A percentile compares a stretch with the other conserved stretches of the same genome.
phyloP scores from a whole-genome alignment of 495 filamentous ascomycete species.

The Trichoderma virens region DNA sequence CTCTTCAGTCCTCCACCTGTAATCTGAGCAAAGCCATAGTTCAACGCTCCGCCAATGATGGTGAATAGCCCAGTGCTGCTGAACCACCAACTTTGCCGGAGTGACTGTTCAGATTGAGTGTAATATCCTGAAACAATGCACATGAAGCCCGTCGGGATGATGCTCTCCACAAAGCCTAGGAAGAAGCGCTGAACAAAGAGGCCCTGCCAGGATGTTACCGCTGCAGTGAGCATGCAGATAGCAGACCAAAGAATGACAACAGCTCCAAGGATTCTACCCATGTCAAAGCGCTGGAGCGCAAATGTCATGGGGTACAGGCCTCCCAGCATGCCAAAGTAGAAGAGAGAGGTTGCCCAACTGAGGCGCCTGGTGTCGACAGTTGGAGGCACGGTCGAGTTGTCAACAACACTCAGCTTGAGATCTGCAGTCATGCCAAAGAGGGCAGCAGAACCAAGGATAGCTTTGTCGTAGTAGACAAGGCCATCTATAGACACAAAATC shows the following conservation, averaged over 20 bases:
- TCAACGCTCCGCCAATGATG: conserved; percentile 57
- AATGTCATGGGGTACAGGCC: conserved; percentile 68
- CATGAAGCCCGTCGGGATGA: conserved; percentile 65
- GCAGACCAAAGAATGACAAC: conserved; percentile 61
- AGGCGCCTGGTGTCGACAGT: conserved; percentile 54
- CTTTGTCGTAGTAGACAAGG: conserved; percentile 75
- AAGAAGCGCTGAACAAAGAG: conserved; percentile 66
- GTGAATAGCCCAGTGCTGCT: conserved; percentile 58
- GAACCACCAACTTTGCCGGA: conserved; percentile 66
- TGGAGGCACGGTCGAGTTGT: conserved; percentile 42
- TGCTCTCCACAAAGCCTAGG: conserved; percentile 59
- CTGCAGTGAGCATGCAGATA: conserved; percentile 61
- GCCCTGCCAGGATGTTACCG: conserved; percentile 54
- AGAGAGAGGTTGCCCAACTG: conserved; percentile 68
- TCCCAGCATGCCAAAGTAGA: conserved; percentile 72
- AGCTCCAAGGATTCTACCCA: conserved; percentile 52
- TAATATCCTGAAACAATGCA: conserved; percentile 57
- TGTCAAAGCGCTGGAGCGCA: conserved; percentile 55
- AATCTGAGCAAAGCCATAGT: conserved; percentile 66
- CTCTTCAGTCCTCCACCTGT: conserved; percentile 41
- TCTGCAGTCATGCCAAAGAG: conserved; percentile 72
- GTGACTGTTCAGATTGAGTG: conserved; percentile 58
- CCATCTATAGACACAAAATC: conserved; percentile 37
- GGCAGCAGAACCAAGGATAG: conserved; percentile 62
- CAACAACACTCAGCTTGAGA: conserved; percentile 44